Conservation (phyloP, 306 rosid genomes). For the Geum urbanum region DNA sequence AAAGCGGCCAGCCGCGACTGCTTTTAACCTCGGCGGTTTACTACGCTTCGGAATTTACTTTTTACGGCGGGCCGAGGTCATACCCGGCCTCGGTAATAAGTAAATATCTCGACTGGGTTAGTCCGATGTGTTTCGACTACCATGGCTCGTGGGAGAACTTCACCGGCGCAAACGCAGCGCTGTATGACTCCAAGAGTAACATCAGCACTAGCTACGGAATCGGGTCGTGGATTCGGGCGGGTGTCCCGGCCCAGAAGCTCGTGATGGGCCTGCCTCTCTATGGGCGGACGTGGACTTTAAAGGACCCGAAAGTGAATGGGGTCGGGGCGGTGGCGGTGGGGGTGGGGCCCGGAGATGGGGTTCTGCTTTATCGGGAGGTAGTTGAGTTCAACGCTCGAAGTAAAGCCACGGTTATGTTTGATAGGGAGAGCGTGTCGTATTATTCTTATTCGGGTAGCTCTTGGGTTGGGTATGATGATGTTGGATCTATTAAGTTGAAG, state of each 20-base stretch:
- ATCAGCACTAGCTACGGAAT: conserved; percentile 50
- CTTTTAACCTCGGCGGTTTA: conserved; percentile 60
- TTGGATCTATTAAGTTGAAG: conserved; percentile 35
- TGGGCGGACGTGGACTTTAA: conserved; percentile 61
- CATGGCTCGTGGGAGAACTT: conserved; percentile 59
- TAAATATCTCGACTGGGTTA: conserved; percentile 54
- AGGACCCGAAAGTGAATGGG: conserved; percentile 36
- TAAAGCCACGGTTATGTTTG: conserved; percentile 41
- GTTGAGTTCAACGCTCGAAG: conserved; percentile 36
- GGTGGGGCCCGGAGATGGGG: conserved; percentile 44
- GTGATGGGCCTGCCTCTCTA: conserved; percentile 72
- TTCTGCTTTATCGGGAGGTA: conserved; percentile 40
- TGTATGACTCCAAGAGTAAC: conserved; percentile 41
- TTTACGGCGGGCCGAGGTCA: conserved; percentile 32
- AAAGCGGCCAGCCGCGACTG: conserved; percentile 31
- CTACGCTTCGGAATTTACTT: conserved; percentile 35
- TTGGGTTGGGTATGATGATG: conserved; percentile 83
- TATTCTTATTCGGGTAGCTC: conserved; percentile 51
- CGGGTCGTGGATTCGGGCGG: conserved; percentile 59
- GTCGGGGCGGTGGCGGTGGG: conserved; percentile 50
- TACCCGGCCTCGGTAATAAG: conserved; percentile 48
- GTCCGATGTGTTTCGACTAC: conserved; percentile 76
- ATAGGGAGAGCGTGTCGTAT: conserved; percentile 40
- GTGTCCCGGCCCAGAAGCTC: conserved; percentile 44
- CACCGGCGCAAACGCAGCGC: conserved; percentile 50